Evolutionary conservation across 495 filamentous ascomycete genomes (phyloP).

Genomic region (Talaromyces adpressus): DNA sequence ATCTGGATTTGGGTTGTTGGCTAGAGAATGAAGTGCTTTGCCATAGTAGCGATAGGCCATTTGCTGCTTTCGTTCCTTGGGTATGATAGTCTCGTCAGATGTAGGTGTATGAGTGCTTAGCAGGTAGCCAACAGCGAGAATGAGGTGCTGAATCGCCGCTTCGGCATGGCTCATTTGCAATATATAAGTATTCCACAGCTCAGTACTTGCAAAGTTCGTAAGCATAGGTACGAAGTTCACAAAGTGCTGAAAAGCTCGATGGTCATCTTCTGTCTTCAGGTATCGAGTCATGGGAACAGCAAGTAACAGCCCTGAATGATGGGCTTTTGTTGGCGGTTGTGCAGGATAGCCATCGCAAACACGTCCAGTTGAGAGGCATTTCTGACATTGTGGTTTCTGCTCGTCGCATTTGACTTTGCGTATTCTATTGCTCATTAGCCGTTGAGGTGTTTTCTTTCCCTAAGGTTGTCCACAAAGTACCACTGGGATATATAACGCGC

Average conservation of each 20-base stretch:
- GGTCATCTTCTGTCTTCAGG: slow-evolving; percentile 33
- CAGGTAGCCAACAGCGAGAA: slow-evolving; percentile 36
- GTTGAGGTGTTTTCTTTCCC: neutral
- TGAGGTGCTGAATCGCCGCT: slow-evolving; percentile 55
- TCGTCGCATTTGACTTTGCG: slow-evolving; percentile 55
- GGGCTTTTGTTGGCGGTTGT: slow-evolving; percentile 20
- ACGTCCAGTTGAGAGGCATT: slow-evolving; percentile 48
- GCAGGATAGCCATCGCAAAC: slow-evolving; percentile 49
- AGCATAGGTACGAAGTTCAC: slow-evolving; percentile 50
- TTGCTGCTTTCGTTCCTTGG: neutral
- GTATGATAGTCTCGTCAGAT: neutral
- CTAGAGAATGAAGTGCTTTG: neutral
- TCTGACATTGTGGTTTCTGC: slow-evolving; percentile 42
- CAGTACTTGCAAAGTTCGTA: slow-evolving; percentile 55
- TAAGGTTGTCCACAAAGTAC: neutral
- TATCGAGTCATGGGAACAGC: neutral
- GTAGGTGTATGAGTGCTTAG: neutral
- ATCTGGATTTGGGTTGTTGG: neutral
- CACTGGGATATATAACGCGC: neutral
- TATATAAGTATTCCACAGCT: slow-evolving; percentile 51
- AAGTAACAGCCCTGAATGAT: slow-evolving; percentile 13
- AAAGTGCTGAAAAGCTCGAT: slow-evolving; percentile 54
- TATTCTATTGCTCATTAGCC: slow-evolving; percentile 14
- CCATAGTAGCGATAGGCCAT: neutral
- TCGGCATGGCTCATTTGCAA: slow-evolving; percentile 55